phyloP scores from a whole-genome alignment of 805 yeast species.

The Metschnikowia aberdeeniae region DNA sequence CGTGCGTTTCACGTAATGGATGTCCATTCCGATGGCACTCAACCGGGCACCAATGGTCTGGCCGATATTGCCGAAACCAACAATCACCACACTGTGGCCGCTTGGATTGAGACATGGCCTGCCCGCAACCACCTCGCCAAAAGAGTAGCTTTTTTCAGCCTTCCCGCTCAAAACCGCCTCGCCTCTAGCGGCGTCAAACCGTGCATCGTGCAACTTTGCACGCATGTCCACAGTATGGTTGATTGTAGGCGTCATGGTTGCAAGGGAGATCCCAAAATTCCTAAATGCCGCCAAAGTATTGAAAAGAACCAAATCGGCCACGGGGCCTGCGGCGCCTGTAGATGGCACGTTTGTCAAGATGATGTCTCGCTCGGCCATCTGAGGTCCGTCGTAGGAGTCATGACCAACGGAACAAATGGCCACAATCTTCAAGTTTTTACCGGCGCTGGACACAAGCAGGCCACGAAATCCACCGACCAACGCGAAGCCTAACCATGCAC shows the following conservation, averaged over 20 bases:
- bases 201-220: constrained; percentile 27
- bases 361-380: constrained; percentile 42
- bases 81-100: constrained; percentile 56
- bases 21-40: constrained; percentile 56
- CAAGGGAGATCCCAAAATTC: constrained; percentile 47
- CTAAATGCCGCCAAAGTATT: constrained; percentile 60
- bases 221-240: constrained; percentile 49
- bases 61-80: constrained; percentile 79
- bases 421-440: constrained; percentile 43
- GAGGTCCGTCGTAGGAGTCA: constrained; percentile 45
- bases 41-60: constrained; percentile 56
- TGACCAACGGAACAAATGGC: constrained; percentile 56
- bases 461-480: constrained; percentile 48
- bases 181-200: constrained; percentile 32
- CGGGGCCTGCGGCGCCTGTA: constrained; percentile 60
- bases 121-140: constrained; percentile 46
- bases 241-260: constrained; percentile 29
- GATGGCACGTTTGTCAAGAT: constrained; percentile 55
- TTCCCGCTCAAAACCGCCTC: constrained; percentile 22
- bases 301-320: constrained; percentile 66
- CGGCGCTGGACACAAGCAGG: constrained; percentile 43
- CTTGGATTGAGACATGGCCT: constrained; percentile 46
- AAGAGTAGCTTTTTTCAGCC: constrained; percentile 18
- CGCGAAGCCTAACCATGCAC: constrained; percentile 55
- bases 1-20: constrained; percentile 58